These are phyloP conservation scores for Saitozyma podzolica DNA, from an alignment of 768 basidiomycete genomes.

Conservation along the genomic window DNA sequence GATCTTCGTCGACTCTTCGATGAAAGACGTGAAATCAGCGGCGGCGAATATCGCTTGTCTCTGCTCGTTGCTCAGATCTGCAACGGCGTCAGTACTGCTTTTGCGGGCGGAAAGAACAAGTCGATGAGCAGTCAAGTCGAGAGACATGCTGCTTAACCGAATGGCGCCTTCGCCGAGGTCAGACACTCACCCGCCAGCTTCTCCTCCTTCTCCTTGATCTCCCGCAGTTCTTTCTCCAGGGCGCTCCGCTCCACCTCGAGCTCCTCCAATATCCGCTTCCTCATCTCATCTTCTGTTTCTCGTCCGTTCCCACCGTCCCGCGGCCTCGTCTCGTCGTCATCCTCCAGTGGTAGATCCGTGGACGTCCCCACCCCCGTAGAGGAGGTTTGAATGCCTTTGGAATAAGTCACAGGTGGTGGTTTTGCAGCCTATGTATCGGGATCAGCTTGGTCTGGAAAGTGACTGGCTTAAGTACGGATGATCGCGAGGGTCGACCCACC, in stretches of 20 bases:
- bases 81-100: background rate
- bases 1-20: constrained; percentile 92
- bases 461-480: constrained; percentile 11
- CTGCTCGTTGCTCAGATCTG: constrained; percentile 87
- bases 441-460: background rate
- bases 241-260: constrained; percentile 81
- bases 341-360: constrained; percentile 21
- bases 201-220: constrained; percentile 38
- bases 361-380: constrained; percentile 24
- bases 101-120: too few species aligned
- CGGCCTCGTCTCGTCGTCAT: constrained; percentile 63
- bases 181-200: constrained; percentile 32
- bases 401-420: constrained; percentile 46
- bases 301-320: constrained; percentile 31
- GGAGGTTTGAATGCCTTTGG: constrained; percentile 51
- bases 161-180: background rate
- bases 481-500: constrained; percentile 55
- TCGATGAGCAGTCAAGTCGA: background rate
- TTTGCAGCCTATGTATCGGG: constrained; percentile 15
- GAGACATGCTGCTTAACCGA: background rate
- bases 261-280: constrained; percentile 76
- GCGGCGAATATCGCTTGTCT: constrained; percentile 75
- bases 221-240: constrained; percentile 68
- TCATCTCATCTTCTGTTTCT: constrained; percentile 69
- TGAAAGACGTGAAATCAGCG: constrained; percentile 89